Conservation (phyloP, 768 basidiomycete species). For the Dacryopinax spathularia region DNA sequence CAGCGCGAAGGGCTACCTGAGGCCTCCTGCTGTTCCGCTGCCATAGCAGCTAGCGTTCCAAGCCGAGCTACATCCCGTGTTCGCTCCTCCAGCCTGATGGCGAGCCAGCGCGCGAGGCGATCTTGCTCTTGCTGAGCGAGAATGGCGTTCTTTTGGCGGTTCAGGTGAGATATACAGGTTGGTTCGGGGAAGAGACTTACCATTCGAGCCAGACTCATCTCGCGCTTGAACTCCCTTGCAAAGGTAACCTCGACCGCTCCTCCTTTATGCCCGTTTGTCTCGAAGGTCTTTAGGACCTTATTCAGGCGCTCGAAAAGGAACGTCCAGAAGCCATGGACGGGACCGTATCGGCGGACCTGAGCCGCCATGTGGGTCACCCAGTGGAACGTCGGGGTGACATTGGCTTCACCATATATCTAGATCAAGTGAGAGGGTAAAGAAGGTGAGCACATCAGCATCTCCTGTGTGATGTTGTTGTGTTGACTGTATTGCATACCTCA, state of each 20-base stretch:
- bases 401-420: slow-evolving; percentile 22
- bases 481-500: neutral
- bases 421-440: neutral
- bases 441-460: neutral
- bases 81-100: neutral
- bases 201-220: neutral
- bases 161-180: neutral
- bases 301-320: slow-evolving; percentile 28
- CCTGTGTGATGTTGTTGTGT: neutral
- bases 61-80: neutral
- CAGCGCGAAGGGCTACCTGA: neutral
- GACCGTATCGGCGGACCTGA: slow-evolving; percentile 23
- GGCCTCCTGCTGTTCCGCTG: neutral
- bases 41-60: neutral
- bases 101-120: neutral
- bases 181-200: neutral
- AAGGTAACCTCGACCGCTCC: slow-evolving; percentile 25
- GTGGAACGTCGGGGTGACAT: slow-evolving; percentile 28
- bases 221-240: slow-evolving; percentile 18
- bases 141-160: neutral
- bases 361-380: slow-evolving; percentile 23
- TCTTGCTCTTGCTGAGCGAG: neutral
- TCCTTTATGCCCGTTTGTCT: slow-evolving; percentile 21
- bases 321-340: slow-evolving; percentile 28
- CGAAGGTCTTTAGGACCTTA: slow-evolving; percentile 26